Evolutionary conservation across 495 filamentous ascomycete species (phyloP).

Genomic region (Letharia columbiana): DNA sequence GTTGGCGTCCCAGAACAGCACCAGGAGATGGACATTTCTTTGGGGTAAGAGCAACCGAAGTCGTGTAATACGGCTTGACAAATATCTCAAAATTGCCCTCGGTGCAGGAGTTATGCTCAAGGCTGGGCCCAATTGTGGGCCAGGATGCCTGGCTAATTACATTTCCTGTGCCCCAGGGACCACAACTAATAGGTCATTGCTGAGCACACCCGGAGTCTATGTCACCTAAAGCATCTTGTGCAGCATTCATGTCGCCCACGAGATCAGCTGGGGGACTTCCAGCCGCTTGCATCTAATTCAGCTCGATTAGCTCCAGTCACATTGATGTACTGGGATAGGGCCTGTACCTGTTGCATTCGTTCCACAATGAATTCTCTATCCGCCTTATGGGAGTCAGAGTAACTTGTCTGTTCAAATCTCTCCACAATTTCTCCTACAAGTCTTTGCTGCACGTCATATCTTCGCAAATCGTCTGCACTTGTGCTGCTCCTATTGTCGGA

Average conservation of each 20-base stretch:
- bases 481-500: conserved; percentile 59
- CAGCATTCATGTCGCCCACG: conserved; percentile 76
- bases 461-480: conserved; percentile 61
- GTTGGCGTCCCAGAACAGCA: not conserved
- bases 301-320: conserved; percentile 9
- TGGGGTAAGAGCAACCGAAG: not conserved
- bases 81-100: not conserved
- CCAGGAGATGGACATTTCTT: conserved; percentile 19
- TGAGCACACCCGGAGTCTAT: conserved; percentile 64
- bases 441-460: conserved; percentile 72
- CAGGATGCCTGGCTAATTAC: not conserved
- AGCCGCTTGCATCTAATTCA: conserved; percentile 76
- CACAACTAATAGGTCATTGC: conserved; percentile 42
- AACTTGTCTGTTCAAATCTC: conserved; percentile 73
- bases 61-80: not conserved
- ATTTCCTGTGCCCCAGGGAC: not conserved
- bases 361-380: conserved; percentile 93
- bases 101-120: no score
- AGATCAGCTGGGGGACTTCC: conserved; percentile 85
- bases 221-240: conserved; percentile 60
- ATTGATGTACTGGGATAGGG: not conserved
- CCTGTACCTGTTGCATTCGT: conserved; percentile 85
- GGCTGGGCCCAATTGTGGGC: not conserved
- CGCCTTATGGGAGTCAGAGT: conserved; percentile 67
- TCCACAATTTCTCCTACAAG: conserved; percentile 81